Base-by-base conservation (phyloP, 805 yeast species). In the Priceomyces melissophilus region DNA sequence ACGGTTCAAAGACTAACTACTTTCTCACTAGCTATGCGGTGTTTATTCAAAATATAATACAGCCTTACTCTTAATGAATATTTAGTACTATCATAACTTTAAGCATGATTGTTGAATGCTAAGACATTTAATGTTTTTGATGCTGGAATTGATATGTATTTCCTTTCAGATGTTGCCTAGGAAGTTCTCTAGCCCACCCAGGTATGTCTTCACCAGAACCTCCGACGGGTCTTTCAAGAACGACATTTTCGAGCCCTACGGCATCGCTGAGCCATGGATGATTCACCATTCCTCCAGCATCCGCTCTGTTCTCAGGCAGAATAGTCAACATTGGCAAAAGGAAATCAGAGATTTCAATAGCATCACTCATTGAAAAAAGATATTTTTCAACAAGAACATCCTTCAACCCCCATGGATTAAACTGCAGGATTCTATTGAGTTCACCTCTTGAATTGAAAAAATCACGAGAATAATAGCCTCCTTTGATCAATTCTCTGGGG, bases 231-330 rank as follows among this genome's bases (percentile, higher is more conserved):
- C 96, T 72, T 54, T 87, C 96, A 3, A 85, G 65, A 3, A 63
- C 67, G 10, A 85, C 78, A 50, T 81, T 73, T 43, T 85, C 93
- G 58, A 84, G 71, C 0, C 95, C 95, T 27, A 78, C 61, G 0
- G 91, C 88, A 56, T 87, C 95, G 48, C 75, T 72, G 36, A 78
- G 58, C 96, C 96, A 89, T 10, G 84, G 81, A 59, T 89, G 96
- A 54, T 87, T 84, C 2, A 87, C 79, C 81, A 89, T 76, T 3
- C 96, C 96, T 13, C 98, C 99, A 1, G 98, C 98, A 66, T 93
- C 99, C 10, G 91, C 91, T 49, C 99, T 73, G 40, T 65, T 61
- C 44, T 77, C 82, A 1, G 99, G 98, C 58, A 84, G 87, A 14
- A 87, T 62, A 14, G 73, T 60, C 35, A 93, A 70, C 96, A 93